These are phyloP conservation scores for Diplodia intermedia DNA, from an alignment of 2,329 filamentous ascomycete genomes.

Conservation along the genomic window DNA sequence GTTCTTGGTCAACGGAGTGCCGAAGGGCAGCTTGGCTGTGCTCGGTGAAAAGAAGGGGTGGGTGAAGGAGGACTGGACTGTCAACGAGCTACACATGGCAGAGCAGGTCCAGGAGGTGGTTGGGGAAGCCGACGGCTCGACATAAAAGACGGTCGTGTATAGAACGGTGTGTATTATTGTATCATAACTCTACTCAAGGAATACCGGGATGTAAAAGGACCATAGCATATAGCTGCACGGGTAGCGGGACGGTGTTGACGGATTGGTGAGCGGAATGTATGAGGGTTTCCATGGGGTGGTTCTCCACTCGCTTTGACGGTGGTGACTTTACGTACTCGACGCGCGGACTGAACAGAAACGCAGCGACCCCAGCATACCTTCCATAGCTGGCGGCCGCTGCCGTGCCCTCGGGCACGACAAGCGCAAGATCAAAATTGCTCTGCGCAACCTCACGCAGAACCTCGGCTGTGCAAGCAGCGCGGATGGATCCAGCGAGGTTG, in stretches of 20 bases:
- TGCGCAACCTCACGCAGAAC: conserved; percentile 3
- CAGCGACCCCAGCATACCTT: conserved; percentile 9
- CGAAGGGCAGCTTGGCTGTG: conserved; percentile 68
- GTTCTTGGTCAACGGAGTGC: conserved; percentile 74
- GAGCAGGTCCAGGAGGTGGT: conserved; percentile 34
- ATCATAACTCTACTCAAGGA: conserved; percentile 32
- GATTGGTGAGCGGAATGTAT: not conserved
- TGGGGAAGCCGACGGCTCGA: conserved; percentile 12
- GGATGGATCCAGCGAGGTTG: conserved; percentile 16
- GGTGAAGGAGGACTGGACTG: conserved; percentile 73
- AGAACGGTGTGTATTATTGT: conserved; percentile 27
- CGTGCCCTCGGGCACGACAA: conserved; percentile 6
- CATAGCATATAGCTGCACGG: conserved; percentile 2
- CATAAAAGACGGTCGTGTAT: conserved; percentile 15
- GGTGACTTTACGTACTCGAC: not conserved
- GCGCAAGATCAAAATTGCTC: conserved; percentile 29
- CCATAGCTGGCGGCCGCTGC: conserved; percentile 25
- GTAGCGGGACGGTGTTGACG: conserved; percentile 15
- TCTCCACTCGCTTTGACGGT: not conserved
- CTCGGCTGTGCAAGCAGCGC: conserved; percentile 22
- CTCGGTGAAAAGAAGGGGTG: conserved; percentile 85
- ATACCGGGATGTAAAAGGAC: conserved; percentile 18
- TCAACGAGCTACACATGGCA: conserved; percentile 73
- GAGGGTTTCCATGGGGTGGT: not conserved
- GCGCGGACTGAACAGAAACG: conserved; percentile 23